Conservation (phyloP, 495 filamentous ascomycete genomes). For the Penicillium fimorum region DNA sequence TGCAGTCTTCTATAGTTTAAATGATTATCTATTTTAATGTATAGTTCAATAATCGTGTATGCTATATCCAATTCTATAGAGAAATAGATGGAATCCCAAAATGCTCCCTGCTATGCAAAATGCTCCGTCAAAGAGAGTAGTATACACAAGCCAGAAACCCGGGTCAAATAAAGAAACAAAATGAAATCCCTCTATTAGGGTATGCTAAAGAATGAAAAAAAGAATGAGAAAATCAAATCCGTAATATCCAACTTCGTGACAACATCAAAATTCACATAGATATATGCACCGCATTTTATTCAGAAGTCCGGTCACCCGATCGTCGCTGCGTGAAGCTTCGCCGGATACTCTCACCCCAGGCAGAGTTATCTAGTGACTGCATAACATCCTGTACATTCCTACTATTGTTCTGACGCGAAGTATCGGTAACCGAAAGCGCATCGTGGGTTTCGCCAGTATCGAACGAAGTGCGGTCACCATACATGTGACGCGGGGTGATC, state of each 20-base stretch:
- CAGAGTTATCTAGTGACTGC: conserved; percentile 78
- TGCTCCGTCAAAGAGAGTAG: conserved; percentile 22
- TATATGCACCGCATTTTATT: conserved; percentile 9
- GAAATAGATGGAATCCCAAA: conserved; percentile 11
- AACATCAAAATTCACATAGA: conserved; percentile 13
- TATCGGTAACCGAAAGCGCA: conserved; percentile 17
- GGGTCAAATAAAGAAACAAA: conserved; percentile 1
- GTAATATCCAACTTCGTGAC: conserved; percentile 14
- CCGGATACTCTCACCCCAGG: conserved; percentile 89
- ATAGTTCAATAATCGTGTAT: not conserved
- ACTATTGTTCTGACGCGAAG: conserved; percentile 55
- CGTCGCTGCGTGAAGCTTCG: conserved; percentile 79
- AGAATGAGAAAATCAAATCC: conserved; percentile 16
- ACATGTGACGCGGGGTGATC: conserved; percentile 37
- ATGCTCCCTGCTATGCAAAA: conserved; percentile 33
- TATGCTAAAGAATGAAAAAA: conserved; percentile 8
- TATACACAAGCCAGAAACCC: conserved; percentile 20
- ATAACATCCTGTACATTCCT: conserved; percentile 78
- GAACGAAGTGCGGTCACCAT: conserved; percentile 32
- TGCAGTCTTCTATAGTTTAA: conserved; percentile 14
- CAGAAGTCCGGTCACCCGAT: conserved; percentile 34
- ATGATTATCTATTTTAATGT: not conserved
- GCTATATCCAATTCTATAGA: conserved; percentile 1
- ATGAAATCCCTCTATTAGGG: conserved; percentile 3
- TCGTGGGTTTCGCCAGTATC: conserved; percentile 24